Percentiles rank a stretch among this genome's conserved stretches.
These are phyloP conservation scores for Ambrosiella cleistominuta DNA, from an alignment of 2,329 filamentous ascomycete genomes.

Conservation along the genomic window DNA sequence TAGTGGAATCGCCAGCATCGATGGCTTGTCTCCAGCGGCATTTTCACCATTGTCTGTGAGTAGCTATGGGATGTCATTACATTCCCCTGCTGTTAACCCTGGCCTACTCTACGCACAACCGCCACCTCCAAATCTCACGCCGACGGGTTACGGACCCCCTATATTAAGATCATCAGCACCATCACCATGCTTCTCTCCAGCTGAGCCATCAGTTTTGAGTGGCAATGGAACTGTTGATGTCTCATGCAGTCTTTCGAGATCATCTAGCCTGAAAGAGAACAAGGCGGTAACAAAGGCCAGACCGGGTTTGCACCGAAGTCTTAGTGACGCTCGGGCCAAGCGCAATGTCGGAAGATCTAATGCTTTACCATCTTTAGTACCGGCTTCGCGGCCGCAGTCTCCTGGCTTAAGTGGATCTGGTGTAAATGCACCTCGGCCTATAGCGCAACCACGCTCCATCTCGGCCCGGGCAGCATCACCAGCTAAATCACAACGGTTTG, in stretches of 20 bases:
- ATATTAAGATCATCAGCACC: not conserved
- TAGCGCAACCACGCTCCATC: conserved; percentile 19
- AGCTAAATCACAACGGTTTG: conserved; percentile 30
- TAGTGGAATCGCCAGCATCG: conserved; percentile 1
- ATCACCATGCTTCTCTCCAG: not conserved
- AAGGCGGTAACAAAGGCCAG: conserved; percentile 21
- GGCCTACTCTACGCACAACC: conserved; percentile 38
- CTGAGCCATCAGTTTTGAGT: conserved; percentile 9
- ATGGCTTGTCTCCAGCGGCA: conserved; percentile 26
- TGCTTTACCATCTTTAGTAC: conserved; percentile 30
- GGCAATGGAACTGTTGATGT: not conserved
- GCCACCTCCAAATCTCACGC: conserved; percentile 29
- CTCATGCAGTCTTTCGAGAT: conserved; percentile 23
- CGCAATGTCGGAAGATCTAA: conserved; percentile 23
- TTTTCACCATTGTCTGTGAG: conserved; percentile 20
- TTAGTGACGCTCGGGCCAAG: conserved; percentile 35
- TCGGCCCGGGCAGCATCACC: conserved; percentile 31
- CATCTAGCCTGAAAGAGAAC: conserved; percentile 27
- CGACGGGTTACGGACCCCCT: not conserved
- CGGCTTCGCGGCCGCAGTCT: conserved; percentile 23
- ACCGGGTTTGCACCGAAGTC: conserved; percentile 34
- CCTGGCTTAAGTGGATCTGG: conserved; percentile 10
- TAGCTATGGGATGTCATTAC: not conserved
- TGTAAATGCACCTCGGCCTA: conserved; percentile 8
- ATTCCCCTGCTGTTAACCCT: conserved; percentile 33